Evolutionary conservation across 176 grass and related monocot genomes (phyloP).

Genomic region (Aechmea fasciata): DNA sequence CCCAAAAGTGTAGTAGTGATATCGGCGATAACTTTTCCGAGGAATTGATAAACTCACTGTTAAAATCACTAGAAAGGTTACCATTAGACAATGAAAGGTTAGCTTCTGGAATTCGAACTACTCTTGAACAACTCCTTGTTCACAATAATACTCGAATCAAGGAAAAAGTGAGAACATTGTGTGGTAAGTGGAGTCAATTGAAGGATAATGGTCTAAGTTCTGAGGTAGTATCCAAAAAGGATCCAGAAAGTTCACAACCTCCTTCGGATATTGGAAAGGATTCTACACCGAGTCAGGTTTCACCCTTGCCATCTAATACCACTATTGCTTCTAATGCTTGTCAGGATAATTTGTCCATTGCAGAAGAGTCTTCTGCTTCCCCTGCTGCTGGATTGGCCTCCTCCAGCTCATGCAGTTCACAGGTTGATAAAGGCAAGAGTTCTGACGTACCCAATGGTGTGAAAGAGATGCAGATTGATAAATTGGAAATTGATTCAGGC

Average conservation of each 20-base stretch:
- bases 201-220: background rate
- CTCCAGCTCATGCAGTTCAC: background rate
- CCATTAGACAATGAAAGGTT: conserved; percentile 6
- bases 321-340: background rate
- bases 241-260: background rate
- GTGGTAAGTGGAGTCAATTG: conserved; percentile 27
- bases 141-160: conserved; percentile 24
- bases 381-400: conserved; percentile 3
- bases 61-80: conserved; percentile 28
- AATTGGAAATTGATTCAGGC: background rate
- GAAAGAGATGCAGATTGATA: conserved; percentile 1
- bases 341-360: background rate
- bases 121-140: conserved; percentile 20
- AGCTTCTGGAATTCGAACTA: conserved; percentile 10
- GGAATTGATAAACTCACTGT: conserved; percentile 20
- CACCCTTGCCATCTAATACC: background rate
- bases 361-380: background rate
- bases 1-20: conserved; percentile 7
- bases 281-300: background rate
- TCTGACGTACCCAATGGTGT: background rate
- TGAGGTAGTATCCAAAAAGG: background rate
- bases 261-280: background rate
- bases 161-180: conserved; percentile 26
- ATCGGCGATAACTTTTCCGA: background rate
- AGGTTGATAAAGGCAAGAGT: background rate